These are phyloP conservation scores for Syzygium aqueum DNA, from an alignment of 345 rosid species.

Conservation along the genomic window DNA sequence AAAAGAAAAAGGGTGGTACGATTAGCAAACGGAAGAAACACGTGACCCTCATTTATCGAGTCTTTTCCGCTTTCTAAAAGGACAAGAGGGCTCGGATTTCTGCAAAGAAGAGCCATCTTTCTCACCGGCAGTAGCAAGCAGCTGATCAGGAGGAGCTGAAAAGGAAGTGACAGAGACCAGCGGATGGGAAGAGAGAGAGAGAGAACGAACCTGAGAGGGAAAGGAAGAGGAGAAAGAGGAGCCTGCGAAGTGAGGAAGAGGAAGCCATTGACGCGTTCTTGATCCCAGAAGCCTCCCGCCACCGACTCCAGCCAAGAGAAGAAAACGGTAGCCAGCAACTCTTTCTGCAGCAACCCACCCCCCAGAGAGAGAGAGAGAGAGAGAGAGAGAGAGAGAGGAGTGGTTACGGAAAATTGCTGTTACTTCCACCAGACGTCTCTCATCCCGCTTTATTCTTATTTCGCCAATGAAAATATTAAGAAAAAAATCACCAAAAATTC, in stretches of 20 bases:
- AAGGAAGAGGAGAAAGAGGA: not conserved
- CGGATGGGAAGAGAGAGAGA: not conserved
- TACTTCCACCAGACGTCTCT: not conserved
- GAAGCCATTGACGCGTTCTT: not conserved
- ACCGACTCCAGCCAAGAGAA: not conserved
- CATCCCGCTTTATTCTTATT: not conserved
- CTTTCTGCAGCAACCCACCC: not conserved
- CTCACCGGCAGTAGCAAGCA: not conserved
- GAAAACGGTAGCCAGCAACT: not conserved
- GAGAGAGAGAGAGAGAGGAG: no score
- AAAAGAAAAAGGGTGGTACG: not conserved
- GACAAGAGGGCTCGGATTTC: not conserved
- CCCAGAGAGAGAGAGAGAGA: not conserved
- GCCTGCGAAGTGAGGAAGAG: not conserved
- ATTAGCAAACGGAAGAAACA: not conserved
- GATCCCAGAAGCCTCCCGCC: not conserved
- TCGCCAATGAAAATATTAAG: not conserved
- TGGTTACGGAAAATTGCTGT: not conserved
- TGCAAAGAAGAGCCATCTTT: not conserved
- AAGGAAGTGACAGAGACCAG: not conserved
- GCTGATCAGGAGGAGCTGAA: not conserved
- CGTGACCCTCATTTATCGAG: not conserved
- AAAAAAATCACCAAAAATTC: no score
- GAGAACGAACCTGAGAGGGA: not conserved
- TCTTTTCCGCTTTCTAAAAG: not conserved